phyloP scores from a whole-genome alignment of 2,329 filamentous ascomycete genomes.

The Podosphaera aphanis region DNA sequence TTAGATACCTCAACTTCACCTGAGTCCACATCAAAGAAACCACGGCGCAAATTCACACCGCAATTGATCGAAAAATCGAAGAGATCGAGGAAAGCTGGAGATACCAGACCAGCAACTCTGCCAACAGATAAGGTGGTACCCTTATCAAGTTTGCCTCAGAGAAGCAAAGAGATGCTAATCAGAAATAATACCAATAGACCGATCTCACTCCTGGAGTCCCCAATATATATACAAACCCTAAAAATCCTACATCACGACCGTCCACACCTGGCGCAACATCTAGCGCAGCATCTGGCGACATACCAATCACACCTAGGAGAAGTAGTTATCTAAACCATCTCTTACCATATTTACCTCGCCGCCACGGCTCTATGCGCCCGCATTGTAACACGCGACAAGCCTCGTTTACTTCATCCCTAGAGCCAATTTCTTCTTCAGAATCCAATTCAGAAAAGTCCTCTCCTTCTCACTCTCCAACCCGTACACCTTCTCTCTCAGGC shows the following conservation, averaged over 20 bases:
- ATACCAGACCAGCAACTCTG: conserved; percentile 35
- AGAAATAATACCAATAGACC: conserved; percentile 6
- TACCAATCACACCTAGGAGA: conserved; percentile 19
- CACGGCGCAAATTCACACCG: conserved; percentile 38
- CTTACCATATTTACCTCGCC: conserved; percentile 17
- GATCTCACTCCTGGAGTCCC: conserved; percentile 14
- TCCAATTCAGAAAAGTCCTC: conserved; percentile 14
- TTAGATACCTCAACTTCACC: conserved; percentile 27
- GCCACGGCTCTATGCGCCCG: conserved; percentile 20
- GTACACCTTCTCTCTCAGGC: conserved; percentile 14
- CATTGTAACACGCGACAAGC: conserved; percentile 19
- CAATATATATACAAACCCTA: conserved; percentile 14
- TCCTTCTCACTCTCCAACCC: conserved; percentile 15
- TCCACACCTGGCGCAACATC: conserved; percentile 14
- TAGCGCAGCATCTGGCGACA: conserved; percentile 26
- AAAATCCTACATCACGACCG: conserved; percentile 11
- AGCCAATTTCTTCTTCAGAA: conserved; percentile 15
- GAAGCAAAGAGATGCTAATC: conserved; percentile 2
- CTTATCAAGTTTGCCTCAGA: conserved; percentile 20
- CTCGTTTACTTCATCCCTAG: conserved; percentile 21
- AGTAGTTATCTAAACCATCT: conserved; percentile 13
- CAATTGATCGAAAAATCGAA: conserved; percentile 63
- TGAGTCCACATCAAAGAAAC: conserved; percentile 14
- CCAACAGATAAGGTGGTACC: conserved; percentile 44
- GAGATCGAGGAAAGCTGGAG: conserved; percentile 42